A percentile compares a stretch with the other conserved stretches of the same genome.
Evolutionary conservation across 75 land plant species (phyloP).

Genomic region (Ceratopteris richardii): DNA sequence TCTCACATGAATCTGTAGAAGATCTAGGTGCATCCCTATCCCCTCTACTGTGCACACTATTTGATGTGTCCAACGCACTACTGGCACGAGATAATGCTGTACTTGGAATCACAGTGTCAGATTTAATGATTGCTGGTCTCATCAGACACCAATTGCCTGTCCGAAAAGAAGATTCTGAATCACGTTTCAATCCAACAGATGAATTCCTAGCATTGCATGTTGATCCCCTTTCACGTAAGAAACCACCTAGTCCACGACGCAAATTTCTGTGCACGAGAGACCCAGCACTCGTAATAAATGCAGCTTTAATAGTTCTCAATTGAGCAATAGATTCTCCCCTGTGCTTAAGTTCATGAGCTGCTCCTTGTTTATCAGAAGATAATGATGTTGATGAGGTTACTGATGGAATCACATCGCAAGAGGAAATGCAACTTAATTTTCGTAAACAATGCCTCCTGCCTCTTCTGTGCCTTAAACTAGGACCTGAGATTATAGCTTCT

Average conservation of each 20-base stretch:
- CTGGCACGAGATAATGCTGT: background rate
- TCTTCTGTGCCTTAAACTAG: too few species aligned
- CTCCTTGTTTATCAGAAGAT: background rate
- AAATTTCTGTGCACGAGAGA: background rate
- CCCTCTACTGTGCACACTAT: background rate
- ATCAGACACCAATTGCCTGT: background rate
- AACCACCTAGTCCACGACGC: background rate
- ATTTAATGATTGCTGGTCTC: background rate
- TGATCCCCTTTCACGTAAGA: background rate
- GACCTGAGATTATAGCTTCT: too few species aligned
- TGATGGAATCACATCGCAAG: background rate
- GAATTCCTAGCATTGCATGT: background rate
- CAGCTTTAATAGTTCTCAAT: background rate
- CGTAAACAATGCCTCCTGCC: background rate
- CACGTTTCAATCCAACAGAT: background rate
- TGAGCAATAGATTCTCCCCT: background rate
- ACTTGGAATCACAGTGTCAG: background rate
- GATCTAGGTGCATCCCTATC: background rate
- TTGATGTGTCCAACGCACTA: background rate
- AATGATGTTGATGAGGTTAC: background rate
- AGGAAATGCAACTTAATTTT: background rate
- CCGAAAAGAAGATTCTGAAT: background rate
- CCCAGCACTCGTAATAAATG: background rate
- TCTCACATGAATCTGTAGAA: constrained; percentile 1
- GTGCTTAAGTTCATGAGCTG: background rate